These are phyloP conservation scores for Salix koriyanagi DNA, from an alignment of 345 rosid genomes.

Conservation along the genomic window DNA sequence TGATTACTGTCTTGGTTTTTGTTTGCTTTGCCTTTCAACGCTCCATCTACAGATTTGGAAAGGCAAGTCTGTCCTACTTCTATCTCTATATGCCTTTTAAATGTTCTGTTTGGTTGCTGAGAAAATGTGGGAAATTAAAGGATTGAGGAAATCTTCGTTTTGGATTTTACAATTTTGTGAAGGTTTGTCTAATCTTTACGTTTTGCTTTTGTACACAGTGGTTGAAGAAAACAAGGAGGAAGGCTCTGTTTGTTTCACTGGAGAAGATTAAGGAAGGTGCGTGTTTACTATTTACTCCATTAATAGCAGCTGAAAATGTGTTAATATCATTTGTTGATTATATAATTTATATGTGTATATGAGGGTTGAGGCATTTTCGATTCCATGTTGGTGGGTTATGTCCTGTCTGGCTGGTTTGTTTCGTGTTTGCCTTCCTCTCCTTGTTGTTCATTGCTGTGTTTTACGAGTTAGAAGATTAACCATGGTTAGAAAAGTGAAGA, in stretches of 20 bases:
- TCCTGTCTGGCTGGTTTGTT: too few species aligned
- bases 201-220: conserved; percentile 44
- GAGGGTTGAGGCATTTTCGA: background rate
- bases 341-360: too few species aligned
- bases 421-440: too few species aligned
- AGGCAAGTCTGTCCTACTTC: conserved; percentile 27
- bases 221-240: conserved; percentile 80
- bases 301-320: background rate
- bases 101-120: too few species aligned
- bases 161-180: background rate
- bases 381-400: background rate
- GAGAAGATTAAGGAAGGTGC: conserved; percentile 92
- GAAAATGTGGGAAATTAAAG: background rate
- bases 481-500: too few species aligned
- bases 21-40: conserved; percentile 49
- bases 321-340: background rate
- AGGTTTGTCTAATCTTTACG: background rate
- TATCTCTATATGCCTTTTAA: background rate
- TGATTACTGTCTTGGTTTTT: conserved; percentile 50
- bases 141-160: background rate
- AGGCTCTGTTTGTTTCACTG: conserved; percentile 75
- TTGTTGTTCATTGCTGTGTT: too few species aligned
- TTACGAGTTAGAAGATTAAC: too few species aligned
- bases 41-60: conserved; percentile 82
- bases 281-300: background rate